A percentile compares a stretch with the other conserved stretches of the same genome.
phyloP scores from a whole-genome alignment of 2,329 filamentous ascomycete species.

The Myriosclerotinia curreyana region DNA sequence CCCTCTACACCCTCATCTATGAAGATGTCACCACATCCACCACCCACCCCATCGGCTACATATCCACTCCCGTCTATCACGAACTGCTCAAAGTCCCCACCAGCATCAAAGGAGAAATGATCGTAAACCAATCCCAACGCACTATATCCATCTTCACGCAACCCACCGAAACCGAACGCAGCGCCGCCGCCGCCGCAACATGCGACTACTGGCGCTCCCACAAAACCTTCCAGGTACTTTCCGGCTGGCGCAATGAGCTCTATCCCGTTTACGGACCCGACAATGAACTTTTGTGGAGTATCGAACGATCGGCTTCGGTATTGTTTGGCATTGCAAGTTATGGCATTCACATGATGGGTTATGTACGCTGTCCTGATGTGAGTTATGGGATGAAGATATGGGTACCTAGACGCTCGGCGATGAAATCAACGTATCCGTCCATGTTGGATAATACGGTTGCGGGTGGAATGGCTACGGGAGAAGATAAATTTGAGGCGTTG shows the following conservation, averaged over 20 bases:
- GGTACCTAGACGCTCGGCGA: conserved; percentile 72
- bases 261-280: conserved; percentile 71
- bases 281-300: conserved; percentile 63
- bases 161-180: conserved; percentile 61
- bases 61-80: conserved; percentile 51
- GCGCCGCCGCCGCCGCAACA: conserved; percentile 53
- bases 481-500: conserved; percentile 76
- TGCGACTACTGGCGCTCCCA: conserved; percentile 65
- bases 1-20: conserved; percentile 64
- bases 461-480: conserved; percentile 74
- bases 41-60: conserved; percentile 59
- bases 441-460: conserved; percentile 87
- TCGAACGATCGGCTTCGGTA: conserved; percentile 72
- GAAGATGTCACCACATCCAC: conserved; percentile 51
- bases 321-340: conserved; percentile 75
- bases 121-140: conserved; percentile 55
- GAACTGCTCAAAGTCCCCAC: conserved; percentile 49
- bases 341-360: conserved; percentile 79
- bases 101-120: conserved; percentile 55
- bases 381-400: conserved; percentile 69
- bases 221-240: conserved; percentile 69
- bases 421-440: conserved; percentile 84
- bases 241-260: conserved; percentile 75
- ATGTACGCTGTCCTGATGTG: conserved; percentile 50
- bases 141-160: conserved; percentile 61